phyloP scores from a whole-genome alignment of 768 basidiomycete species.

The Lenzites betulinus region DNA sequence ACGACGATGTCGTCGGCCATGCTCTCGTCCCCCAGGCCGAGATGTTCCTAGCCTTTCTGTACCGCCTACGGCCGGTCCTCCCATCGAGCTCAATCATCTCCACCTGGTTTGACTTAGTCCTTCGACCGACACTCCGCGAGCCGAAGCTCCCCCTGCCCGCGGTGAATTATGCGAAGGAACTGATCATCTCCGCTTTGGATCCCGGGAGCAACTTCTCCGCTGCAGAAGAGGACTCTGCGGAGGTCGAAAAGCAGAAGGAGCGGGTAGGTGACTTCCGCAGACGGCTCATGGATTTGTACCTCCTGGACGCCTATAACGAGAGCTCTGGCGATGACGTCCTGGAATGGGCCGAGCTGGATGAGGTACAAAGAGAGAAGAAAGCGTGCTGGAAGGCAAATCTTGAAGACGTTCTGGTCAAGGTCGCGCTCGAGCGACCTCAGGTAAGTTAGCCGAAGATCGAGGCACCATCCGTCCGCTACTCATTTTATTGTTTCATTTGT shows the following conservation, averaged over 20 bases:
- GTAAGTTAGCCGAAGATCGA: slow-evolving; percentile 43
- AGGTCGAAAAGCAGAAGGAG: slow-evolving; percentile 41
- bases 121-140: slow-evolving; percentile 77
- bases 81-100: slow-evolving; percentile 69
- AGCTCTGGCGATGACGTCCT: slow-evolving; percentile 71
- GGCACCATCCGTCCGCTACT: neutral
- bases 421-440: slow-evolving; percentile 62
- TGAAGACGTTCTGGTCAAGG: slow-evolving; percentile 70
- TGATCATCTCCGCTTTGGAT: slow-evolving; percentile 62
- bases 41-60: slow-evolving; percentile 65
- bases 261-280: slow-evolving; percentile 68
- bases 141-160: slow-evolving; percentile 62
- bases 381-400: slow-evolving; percentile 77
- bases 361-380: slow-evolving; percentile 58
- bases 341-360: slow-evolving; percentile 71
- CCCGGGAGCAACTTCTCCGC: slow-evolving; percentile 9
- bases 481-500: neutral
- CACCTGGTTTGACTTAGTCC: slow-evolving; percentile 78
- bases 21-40: slow-evolving; percentile 62
- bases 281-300: slow-evolving; percentile 71
- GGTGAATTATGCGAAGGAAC: slow-evolving; percentile 68
- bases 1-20: slow-evolving; percentile 66
- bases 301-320: slow-evolving; percentile 77
- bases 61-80: slow-evolving; percentile 61
- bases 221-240: slow-evolving; percentile 38